phyloP scores from a whole-genome alignment of 805 yeast genomes.

The Yamadazyma akitaensis region DNA sequence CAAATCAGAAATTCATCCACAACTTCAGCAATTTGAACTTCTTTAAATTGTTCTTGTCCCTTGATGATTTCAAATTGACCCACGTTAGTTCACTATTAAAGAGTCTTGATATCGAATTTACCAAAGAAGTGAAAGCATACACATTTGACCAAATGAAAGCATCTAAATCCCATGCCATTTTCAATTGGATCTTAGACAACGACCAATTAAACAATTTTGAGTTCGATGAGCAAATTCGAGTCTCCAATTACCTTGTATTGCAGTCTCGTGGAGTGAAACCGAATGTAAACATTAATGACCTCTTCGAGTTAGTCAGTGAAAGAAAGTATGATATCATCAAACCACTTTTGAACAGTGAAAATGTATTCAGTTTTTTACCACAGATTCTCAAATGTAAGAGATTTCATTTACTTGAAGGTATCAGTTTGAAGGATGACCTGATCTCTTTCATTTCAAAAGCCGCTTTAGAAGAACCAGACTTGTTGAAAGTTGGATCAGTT shows the following conservation, averaged over 20 bases:
- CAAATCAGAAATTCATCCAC: constrained; percentile 1
- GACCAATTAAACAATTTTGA: constrained; percentile 8
- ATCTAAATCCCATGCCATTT: not conserved
- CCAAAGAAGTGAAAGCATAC: constrained; percentile 2
- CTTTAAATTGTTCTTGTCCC: constrained; percentile 4
- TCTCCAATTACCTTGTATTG: constrained; percentile 8
- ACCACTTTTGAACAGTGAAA: constrained; percentile 4
- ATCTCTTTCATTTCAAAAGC: constrained; percentile 3
- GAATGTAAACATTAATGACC: constrained; percentile 3
- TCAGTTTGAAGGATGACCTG: constrained; percentile 8
- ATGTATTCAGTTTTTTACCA: constrained; percentile 2
- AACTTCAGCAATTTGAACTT: constrained; percentile 6
- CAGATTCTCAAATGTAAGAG: constrained; percentile 1
- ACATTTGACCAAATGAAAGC: constrained; percentile 8
- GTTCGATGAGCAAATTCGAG: constrained; percentile 7
- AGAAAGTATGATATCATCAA: constrained; percentile 5
- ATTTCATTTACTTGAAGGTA: constrained; percentile 7
- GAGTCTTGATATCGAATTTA: constrained; percentile 2
- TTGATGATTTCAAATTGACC: not conserved
- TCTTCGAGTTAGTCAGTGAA: constrained; percentile 5
- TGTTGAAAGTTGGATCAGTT: constrained; percentile 2
- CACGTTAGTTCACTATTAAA: constrained; percentile 3
- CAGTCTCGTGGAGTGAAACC: constrained; percentile 1
- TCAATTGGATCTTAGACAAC: constrained; percentile 12
- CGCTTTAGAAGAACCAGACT: not conserved